phyloP scores from a whole-genome alignment of 169 alveolate genomes.

The Plasmodium falciparum region DNA sequence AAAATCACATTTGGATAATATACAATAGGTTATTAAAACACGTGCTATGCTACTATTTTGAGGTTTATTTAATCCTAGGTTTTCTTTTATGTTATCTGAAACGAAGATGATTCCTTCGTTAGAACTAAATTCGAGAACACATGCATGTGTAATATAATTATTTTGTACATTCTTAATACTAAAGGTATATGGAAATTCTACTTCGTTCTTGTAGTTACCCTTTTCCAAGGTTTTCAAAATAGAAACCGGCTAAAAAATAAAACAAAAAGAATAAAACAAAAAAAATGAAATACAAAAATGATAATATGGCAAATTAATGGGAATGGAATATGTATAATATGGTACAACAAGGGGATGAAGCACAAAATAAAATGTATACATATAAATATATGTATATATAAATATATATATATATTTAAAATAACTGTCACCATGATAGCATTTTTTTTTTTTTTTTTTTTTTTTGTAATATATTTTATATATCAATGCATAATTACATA shows the following conservation, averaged over 20 bases:
- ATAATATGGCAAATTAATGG: not conserved
- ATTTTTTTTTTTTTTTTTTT: too few relatives aligned
- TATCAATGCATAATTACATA: too few relatives aligned
- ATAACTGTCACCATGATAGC: too few relatives aligned
- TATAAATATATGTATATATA: too few relatives aligned
- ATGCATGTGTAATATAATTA: slow-evolving; percentile 62
- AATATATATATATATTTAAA: too few relatives aligned
- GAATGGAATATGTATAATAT: too few relatives aligned
- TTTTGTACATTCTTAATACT: slow-evolving; percentile 49
- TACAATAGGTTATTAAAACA: slow-evolving; percentile 49
- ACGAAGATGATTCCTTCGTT: slow-evolving; percentile 51
- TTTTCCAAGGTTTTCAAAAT: slow-evolving; percentile 61
- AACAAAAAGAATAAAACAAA: too few relatives aligned
- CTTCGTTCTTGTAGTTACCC: slow-evolving; percentile 47
- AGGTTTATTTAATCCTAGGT: slow-evolving; percentile 20
- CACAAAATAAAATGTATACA: too few relatives aligned
- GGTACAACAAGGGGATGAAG: too few relatives aligned
- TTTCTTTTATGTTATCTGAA: slow-evolving; percentile 68
- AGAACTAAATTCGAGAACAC: slow-evolving; percentile 66
- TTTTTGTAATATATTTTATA: too few relatives aligned
- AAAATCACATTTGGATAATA: slow-evolving; percentile 66
- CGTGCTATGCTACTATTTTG: slow-evolving; percentile 19
- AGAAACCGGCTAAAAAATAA: slow-evolving; percentile 32
- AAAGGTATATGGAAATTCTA: slow-evolving; percentile 46
- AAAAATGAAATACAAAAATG: not conserved